These are phyloP conservation scores for Sclerotinia glacialis DNA, from an alignment of 2,329 filamentous ascomycete species.

Conservation along the genomic window DNA sequence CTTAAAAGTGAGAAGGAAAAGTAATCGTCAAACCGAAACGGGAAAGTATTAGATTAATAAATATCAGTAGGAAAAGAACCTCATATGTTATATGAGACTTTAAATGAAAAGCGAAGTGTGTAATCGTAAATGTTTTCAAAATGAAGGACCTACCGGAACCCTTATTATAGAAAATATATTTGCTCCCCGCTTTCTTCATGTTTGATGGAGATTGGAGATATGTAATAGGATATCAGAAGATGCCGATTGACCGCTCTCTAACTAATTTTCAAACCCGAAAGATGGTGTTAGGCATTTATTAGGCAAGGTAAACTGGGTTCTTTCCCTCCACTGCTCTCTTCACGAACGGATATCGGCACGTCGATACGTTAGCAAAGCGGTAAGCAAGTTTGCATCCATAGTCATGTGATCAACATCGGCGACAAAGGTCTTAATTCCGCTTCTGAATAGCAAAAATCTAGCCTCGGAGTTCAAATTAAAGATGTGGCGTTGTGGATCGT, in stretches of 20 bases:
- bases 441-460: neutral
- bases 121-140: neutral
- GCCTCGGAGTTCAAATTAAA: neutral
- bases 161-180: neutral
- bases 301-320: no score
- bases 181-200: neutral
- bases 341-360: constrained; percentile 13
- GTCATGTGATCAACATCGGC: neutral
- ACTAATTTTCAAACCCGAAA: neutral
- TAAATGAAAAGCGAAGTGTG: neutral
- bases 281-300: no score
- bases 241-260: constrained; percentile 7
- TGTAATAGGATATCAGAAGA: neutral
- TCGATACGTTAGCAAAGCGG: neutral
- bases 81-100: neutral
- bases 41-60: neutral
- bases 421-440: constrained; percentile 8
- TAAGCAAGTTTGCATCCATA: neutral
- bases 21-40: neutral
- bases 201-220: neutral
- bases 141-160: neutral
- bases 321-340: neutral
- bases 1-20: neutral
- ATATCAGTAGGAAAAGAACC: neutral
- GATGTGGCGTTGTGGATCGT: constrained; percentile 1